These are phyloP conservation scores for Hymenoscyphus infarciens DNA, from an alignment of 2,329 filamentous ascomycete genomes.

Conservation along the genomic window DNA sequence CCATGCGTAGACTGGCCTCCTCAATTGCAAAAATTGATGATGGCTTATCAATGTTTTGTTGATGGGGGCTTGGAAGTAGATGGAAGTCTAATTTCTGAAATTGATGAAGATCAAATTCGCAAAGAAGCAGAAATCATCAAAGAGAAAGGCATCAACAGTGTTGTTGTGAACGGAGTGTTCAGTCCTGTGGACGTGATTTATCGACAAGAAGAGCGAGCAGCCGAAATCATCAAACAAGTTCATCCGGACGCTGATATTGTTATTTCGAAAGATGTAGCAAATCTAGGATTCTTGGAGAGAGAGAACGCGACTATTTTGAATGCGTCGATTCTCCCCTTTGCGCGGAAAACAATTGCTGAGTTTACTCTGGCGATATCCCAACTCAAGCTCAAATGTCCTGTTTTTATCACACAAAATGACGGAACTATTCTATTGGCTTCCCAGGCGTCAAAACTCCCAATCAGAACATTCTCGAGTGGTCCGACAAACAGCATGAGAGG, in stretches of 20 bases:
- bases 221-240: constrained; percentile 26
- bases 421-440: constrained; percentile 54
- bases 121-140: constrained; percentile 33
- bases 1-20: constrained; percentile 46
- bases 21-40: constrained; percentile 40
- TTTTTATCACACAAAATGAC: constrained; percentile 60
- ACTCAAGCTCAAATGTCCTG: constrained; percentile 42
- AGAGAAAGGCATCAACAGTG: constrained; percentile 32
- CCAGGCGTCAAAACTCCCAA: constrained; percentile 51
- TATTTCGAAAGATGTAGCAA: constrained; percentile 38
- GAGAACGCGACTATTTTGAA: constrained; percentile 65
- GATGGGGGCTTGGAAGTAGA: constrained; percentile 49
- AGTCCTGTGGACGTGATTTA: constrained; percentile 52
- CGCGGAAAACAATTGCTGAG: constrained; percentile 49
- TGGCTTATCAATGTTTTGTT: constrained; percentile 41
- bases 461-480: constrained; percentile 58
- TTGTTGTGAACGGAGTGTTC: constrained; percentile 52
- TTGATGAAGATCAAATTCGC: constrained; percentile 40
- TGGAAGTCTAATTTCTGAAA: constrained; percentile 40
- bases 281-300: constrained; percentile 46
- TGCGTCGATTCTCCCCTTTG: constrained; percentile 56
- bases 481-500: constrained; percentile 62
- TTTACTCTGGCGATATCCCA: constrained; percentile 51
- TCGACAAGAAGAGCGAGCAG: constrained; percentile 48
- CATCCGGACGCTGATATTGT: constrained; percentile 46